A percentile compares a stretch with the other conserved stretches of the same genome.
These are phyloP conservation scores for Colletotrichum trifolii DNA, from an alignment of 2,329 filamentous ascomycete genomes.

Conservation along the genomic window DNA sequence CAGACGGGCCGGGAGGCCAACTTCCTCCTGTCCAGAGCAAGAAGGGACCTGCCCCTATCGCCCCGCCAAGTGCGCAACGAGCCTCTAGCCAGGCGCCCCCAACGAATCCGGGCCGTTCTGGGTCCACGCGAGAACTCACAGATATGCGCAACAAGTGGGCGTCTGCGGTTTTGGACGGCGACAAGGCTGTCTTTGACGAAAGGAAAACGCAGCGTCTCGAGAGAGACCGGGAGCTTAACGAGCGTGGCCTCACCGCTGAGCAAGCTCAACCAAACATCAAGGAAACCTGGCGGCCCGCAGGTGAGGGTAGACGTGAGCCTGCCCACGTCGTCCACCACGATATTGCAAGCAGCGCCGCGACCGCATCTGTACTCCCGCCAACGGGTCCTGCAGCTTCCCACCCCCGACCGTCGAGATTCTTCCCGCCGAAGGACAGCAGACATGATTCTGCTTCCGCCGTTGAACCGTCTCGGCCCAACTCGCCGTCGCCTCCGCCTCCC, in stretches of 20 bases:
- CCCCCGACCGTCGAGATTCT: conserved; percentile 69
- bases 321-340: conserved; percentile 44
- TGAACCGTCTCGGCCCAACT: conserved; percentile 59
- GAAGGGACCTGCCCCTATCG: conserved; percentile 59
- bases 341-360: conserved; percentile 14
- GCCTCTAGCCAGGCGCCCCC: conserved; percentile 33
- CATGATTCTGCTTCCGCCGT: conserved; percentile 46
- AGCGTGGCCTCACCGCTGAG: conserved; percentile 56
- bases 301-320: conserved; percentile 48
- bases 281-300: conserved; percentile 64
- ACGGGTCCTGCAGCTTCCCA: conserved; percentile 51
- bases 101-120: conserved; percentile 15
- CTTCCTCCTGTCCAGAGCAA: conserved; percentile 42
- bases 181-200: conserved; percentile 56
- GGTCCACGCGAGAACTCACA: conserved; percentile 23
- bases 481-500: conserved; percentile 78
- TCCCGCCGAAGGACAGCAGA: conserved; percentile 65
- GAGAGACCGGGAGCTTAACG: conserved; percentile 56
- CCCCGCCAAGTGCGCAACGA: conserved; percentile 45
- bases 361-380: conserved; percentile 42
- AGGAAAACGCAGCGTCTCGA: conserved; percentile 53
- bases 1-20: conserved; percentile 50
- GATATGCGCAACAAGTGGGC: conserved; percentile 53
- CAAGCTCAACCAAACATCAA: conserved; percentile 61
- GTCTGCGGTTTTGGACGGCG: conserved; percentile 55